These are phyloP conservation scores for Punctularia strigosozonata DNA, from an alignment of 768 basidiomycete species.

Conservation along the genomic window DNA sequence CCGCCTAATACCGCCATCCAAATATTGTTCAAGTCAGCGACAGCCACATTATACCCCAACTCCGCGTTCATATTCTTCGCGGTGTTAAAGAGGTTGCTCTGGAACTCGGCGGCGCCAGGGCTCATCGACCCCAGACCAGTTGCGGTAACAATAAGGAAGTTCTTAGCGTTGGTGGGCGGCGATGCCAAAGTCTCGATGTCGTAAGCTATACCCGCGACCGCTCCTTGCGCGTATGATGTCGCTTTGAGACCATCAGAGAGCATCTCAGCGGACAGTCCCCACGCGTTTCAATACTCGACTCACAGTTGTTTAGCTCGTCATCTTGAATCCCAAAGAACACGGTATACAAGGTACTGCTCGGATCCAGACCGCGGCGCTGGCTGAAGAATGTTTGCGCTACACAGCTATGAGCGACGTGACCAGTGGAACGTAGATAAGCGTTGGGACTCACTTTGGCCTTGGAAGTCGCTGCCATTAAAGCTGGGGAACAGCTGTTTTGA, in stretches of 20 bases:
- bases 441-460: conserved; percentile 28
- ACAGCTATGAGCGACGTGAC: background rate
- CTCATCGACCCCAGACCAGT: conserved; percentile 35
- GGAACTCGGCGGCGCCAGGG: conserved; percentile 22
- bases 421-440: background rate
- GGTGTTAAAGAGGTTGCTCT: background rate
- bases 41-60: conserved; percentile 26
- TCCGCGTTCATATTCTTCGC: conserved; percentile 8
- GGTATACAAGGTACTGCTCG: conserved; percentile 35
- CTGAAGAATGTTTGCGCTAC: conserved; percentile 31
- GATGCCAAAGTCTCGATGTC: conserved; percentile 34
- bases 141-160: conserved; percentile 36
- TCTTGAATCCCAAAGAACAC: conserved; percentile 48
- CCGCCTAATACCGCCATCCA: conserved; percentile 8
- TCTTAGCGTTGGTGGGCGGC: conserved; percentile 37
- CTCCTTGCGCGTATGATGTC: conserved; percentile 16
- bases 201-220: conserved; percentile 28
- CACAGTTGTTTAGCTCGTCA: conserved; percentile 27
- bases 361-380: conserved; percentile 32
- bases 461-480: conserved; percentile 26
- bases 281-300: conserved; percentile 20
- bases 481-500: conserved; percentile 38
- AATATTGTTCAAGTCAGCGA: conserved; percentile 10
- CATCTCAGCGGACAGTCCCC: background rate
- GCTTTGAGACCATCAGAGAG: background rate